phyloP scores from a whole-genome alignment of 768 basidiomycete genomes.

The Podaxis rugospora region DNA sequence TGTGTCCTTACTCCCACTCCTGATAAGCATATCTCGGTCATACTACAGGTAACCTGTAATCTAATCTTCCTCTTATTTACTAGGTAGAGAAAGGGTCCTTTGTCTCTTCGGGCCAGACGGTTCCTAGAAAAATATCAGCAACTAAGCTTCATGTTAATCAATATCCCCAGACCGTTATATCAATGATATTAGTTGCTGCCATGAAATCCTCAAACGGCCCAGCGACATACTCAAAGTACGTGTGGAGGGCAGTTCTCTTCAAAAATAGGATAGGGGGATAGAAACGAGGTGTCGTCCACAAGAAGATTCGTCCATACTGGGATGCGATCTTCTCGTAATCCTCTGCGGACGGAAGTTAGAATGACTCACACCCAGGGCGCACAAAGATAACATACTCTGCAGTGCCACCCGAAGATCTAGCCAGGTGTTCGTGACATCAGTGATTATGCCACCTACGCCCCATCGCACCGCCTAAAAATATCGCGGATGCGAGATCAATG shows the following conservation, averaged over 20 bases:
- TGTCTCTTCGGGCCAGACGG: neutral
- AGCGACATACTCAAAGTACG: conserved; percentile 42
- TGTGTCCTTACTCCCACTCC: neutral
- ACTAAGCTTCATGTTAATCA: neutral
- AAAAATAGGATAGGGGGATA: conserved; percentile 48
- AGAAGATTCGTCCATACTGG: conserved; percentile 61
- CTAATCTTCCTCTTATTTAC: neutral
- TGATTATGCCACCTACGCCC: conserved; percentile 75
- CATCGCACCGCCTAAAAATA: conserved; percentile 64
- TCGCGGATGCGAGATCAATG: neutral
- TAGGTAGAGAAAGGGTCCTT: neutral
- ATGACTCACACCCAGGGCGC: conserved; percentile 1
- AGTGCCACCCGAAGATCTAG: conserved; percentile 58
- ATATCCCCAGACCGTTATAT: neutral
- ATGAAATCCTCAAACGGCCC: conserved; percentile 45
- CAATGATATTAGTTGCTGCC: neutral
- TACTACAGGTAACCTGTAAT: neutral
- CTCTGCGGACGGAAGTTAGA: conserved; percentile 27
- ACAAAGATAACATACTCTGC: conserved; percentile 35
- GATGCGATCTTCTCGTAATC: conserved; percentile 65
- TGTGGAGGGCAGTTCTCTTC: conserved; percentile 22
- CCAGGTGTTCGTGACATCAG: conserved; percentile 70
- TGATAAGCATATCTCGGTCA: neutral
- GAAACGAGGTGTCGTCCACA: conserved; percentile 65
- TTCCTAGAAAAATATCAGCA: neutral